Percentiles rank a stretch among this genome's conserved stretches.
phyloP scores from a whole-genome alignment of 371 early-diverging fungal genomes.

The Fennellomyces sp. region DNA sequence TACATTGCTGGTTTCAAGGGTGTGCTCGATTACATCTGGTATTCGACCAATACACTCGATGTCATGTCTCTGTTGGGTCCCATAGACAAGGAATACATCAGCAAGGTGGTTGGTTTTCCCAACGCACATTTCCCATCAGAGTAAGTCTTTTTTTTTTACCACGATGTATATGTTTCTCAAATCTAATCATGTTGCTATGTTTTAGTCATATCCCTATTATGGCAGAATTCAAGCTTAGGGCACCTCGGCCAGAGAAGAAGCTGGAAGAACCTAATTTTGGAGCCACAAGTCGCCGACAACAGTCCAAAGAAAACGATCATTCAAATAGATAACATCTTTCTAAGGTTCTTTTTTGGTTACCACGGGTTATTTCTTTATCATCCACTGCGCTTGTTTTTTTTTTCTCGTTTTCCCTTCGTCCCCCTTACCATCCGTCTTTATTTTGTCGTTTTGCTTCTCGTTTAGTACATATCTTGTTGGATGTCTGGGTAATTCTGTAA shows the following conservation, averaged over 20 bases:
- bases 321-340: conserved; percentile 3
- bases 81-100: conserved; percentile 82
- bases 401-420: not conserved
- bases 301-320: not conserved
- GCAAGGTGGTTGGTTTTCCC: conserved; percentile 92
- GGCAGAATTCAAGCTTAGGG: conserved; percentile 1
- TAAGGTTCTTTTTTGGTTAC: not conserved
- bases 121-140: conserved; percentile 94
- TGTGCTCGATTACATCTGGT: conserved; percentile 99
- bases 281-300: not conserved
- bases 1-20: conserved; percentile 92
- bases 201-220: conserved; percentile 11
- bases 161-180: not conserved
- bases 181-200: not conserved
- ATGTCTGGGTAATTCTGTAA: too few relatives aligned
- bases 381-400: not conserved
- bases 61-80: conserved; percentile 85
- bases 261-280: conserved; percentile 11
- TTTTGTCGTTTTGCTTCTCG: conserved; percentile 6
- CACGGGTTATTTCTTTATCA: too few relatives aligned
- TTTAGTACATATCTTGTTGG: conserved; percentile 16
- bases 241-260: conserved; percentile 8
- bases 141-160: conserved; percentile 45
- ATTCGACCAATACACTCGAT: conserved; percentile 74
- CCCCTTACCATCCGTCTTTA: not conserved